Evolutionary conservation across 2,329 filamentous ascomycete species (phyloP), one percentile per base, ranked within the genome.

Genomic region (Periconia sp.): DNA sequence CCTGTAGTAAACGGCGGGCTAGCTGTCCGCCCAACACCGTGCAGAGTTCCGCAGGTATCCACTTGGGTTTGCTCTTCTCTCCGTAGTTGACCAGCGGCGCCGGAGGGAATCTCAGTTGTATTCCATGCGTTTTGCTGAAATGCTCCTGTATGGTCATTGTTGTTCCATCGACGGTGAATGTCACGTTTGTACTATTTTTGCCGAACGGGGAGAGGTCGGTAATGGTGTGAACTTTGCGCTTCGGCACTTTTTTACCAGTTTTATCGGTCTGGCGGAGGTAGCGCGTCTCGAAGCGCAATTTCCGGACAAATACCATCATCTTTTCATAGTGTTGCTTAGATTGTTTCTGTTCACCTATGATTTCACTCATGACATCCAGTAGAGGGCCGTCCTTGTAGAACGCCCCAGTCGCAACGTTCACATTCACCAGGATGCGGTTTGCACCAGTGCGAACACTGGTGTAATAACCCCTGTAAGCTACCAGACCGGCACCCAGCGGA

Each of bases 401-500:
- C 0, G 84, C 82, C 2, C 79, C 77, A 43, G 81, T 81, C 9
- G 82, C 82, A 23, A 87, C 83, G 53, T 88, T 86, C 2, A 88
- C 74, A 52, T 89, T 88, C 13, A 88, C 67, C 1, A 88, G 64
- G 5, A 88, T 72, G 3, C 84, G 77, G 40, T 78, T 79, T 14
- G 83, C 82, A 2, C 83, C 80, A 1, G 82, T 79, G 6, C 86
- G 82, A 30, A 85, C 81, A 61, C 83, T 87, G 11, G 83, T 76
- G 62, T 82, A 87, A 69, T 83, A 88, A 0, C 86, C 86, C 41
- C 85, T 78, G 3, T 85, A 67, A 0, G 84, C 84, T 45, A 82
- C 74, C 0, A 88, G 72, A 1, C 83, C 83, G 11, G 66, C 73
- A 2, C 76, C 77, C 1, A 88, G 75, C 30, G 76, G 62, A 2